Base-by-base conservation (phyloP, 805 yeast genomes). In the Lachancea dasiensis region DNA sequence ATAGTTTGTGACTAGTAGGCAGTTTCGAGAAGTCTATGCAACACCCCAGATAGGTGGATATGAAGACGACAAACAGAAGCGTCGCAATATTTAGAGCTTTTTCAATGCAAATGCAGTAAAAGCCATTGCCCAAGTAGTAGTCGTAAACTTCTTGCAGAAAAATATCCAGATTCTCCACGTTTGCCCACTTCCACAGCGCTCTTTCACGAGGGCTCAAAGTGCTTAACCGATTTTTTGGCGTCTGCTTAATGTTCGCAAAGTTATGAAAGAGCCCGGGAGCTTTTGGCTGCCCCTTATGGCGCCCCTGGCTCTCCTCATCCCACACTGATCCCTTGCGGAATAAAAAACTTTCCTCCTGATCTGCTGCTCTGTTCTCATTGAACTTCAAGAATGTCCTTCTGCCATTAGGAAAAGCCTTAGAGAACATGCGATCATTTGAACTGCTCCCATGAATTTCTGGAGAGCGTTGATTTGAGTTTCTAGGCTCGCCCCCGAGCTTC, bases 101-200 rank as follows among this genome's bases (percentile, higher is more conserved):
- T 14, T 79, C 68, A 20, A 86, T 57, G 9, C 86, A 58, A n/a
- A 90, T 86, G 55, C 95, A 85, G 33, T 71, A 69, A 41, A 81
- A 71, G 0, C 99, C 99, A 55, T 81, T 85, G 3, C 94, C 95
- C 19, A 81, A 65, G 57, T 84, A 92, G 56, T 87, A 92, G 35
- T 72, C 70, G 60, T 92, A 92, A 8, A 89, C 74, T 49, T 90
- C 95, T 37, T 77, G 77, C 14, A 92, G 66, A 51, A 90, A 92
- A 31, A 77, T 73, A 63, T 92, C 99, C 58, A 92, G 70, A 58
- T 92, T 92, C 48, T 84, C 86, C 17, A 92, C 86, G 52, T 92
- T 92, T 1, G 97, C 95, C 97, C 98, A 92, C 43, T 86, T 72
- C 86, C 97, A 92, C 13, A 84, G 65, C 0, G 97, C 95, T 34